phyloP scores from a whole-genome alignment of 2,329 filamentous ascomycete genomes.

The Aspergillus piperis region DNA sequence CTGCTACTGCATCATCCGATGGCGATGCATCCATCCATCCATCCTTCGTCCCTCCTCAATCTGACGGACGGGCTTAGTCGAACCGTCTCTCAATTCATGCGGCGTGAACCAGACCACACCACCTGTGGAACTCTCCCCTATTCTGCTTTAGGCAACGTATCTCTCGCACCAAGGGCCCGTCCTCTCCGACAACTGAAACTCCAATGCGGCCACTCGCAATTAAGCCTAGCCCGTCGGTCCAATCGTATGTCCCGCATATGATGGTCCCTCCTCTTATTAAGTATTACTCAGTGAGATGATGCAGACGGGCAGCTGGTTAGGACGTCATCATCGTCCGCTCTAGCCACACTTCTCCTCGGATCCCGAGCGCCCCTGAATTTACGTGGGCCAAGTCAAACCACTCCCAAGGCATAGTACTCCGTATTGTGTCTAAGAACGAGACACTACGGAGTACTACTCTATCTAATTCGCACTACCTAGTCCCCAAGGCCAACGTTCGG shows the following conservation, averaged over 20 bases:
- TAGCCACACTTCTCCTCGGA: conserved; percentile 1
- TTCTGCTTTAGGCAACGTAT: conserved; percentile 1
- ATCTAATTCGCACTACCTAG: background rate
- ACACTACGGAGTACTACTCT: background rate
- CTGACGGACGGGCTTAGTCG: background rate
- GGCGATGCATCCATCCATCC: background rate
- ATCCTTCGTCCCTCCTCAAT: background rate
- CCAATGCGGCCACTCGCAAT: conserved; percentile 6
- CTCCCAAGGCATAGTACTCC: background rate
- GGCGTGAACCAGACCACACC: background rate
- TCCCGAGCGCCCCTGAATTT: conserved; percentile 10
- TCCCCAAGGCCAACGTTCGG: background rate
- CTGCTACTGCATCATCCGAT: background rate
- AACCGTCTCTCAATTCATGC: background rate
- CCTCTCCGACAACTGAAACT: conserved; percentile 5
- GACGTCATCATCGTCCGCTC: conserved; percentile 6
- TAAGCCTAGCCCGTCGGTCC: conserved; percentile 1
- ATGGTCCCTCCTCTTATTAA: background rate
- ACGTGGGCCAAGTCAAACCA: conserved; percentile 3
- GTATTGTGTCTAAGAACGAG: background rate
- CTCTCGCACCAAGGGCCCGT: background rate
- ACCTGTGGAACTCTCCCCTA: conserved; percentile 3
- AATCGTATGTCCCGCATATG: conserved; percentile 1
- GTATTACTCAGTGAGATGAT: background rate
- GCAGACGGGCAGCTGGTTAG: background rate